These are phyloP conservation scores for Pisolithus thermaeus DNA, from an alignment of 1,284 basidiomycete species.

Conservation along the genomic window DNA sequence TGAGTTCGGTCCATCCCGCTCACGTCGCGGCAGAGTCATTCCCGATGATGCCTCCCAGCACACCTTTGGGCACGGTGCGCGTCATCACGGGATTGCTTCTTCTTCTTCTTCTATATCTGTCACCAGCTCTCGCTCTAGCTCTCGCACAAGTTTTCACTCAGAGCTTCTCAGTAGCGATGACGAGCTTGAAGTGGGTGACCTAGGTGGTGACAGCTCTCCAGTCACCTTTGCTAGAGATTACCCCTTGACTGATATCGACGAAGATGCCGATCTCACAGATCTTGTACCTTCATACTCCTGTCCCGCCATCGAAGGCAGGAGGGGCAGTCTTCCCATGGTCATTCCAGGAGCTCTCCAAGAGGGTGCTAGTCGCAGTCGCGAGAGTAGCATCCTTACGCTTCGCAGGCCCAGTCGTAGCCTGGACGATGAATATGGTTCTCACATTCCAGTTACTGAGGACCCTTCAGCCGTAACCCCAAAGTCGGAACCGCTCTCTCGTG, in stretches of 20 bases:
- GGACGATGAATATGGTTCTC: slow-evolving; percentile 38
- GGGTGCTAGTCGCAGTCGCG: slow-evolving; percentile 32
- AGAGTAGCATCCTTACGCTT: slow-evolving; percentile 43
- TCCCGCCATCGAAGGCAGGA: slow-evolving; percentile 24
- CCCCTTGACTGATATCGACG: slow-evolving; percentile 24
- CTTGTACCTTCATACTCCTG: slow-evolving; percentile 18
- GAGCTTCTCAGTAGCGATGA: slow-evolving; percentile 48
- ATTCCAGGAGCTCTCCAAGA: slow-evolving; percentile 30
- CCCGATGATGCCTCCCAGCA: slow-evolving; percentile 46
- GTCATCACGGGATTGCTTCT: slow-evolving; percentile 22
- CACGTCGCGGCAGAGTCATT: slow-evolving; percentile 22
- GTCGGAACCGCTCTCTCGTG: slow-evolving; percentile 32
- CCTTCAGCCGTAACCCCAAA: slow-evolving; percentile 36
- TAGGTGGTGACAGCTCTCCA: slow-evolving; percentile 30
- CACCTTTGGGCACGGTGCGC: slow-evolving; percentile 39
- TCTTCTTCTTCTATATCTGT: slow-evolving; percentile 39
- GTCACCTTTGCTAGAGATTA: slow-evolving; percentile 32
- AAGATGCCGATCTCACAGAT: slow-evolving; percentile 23
- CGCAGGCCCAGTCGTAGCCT: slow-evolving; percentile 50
- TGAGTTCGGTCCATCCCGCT: slow-evolving; percentile 13
- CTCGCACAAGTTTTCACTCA: slow-evolving; percentile 30
- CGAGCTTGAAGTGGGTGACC: slow-evolving; percentile 38
- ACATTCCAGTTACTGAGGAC: slow-evolving; percentile 23
- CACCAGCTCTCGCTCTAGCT: slow-evolving; percentile 33
- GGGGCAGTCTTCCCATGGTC: slow-evolving; percentile 41